Evolutionary conservation across 1,284 basidiomycete genomes (phyloP).

Genomic region (Ustilago vetiveriae): DNA sequence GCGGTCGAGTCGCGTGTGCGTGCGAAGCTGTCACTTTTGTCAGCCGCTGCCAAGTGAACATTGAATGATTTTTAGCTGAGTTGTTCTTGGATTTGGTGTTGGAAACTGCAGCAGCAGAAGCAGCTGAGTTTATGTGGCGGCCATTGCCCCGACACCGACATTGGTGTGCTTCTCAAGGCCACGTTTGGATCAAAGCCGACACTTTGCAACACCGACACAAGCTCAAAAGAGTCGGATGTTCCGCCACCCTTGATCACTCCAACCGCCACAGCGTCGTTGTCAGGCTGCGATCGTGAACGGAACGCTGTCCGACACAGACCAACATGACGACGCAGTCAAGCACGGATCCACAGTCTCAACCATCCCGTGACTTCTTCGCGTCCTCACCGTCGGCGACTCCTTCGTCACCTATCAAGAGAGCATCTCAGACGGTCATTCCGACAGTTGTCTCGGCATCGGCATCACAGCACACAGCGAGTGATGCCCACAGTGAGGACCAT

Average conservation of each 20-base stretch:
- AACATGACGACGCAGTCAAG: conserved; percentile 39
- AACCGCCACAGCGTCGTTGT: neutral
- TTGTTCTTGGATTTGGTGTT: conserved; percentile 4
- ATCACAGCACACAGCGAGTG: neutral
- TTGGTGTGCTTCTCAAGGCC: too few relatives aligned
- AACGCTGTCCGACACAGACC: neutral
- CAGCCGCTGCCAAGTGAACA: neutral
- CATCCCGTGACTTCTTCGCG: conserved; percentile 42
- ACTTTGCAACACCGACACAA: too few relatives aligned
- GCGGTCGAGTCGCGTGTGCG: conserved; percentile 9
- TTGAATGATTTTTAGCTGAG: neutral
- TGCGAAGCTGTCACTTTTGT: neutral
- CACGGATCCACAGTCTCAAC: conserved; percentile 26
- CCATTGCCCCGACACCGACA: too few relatives aligned
- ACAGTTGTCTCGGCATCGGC: neutral
- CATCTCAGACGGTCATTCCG: neutral
- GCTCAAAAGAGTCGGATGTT: neutral
- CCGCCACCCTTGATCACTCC: neutral
- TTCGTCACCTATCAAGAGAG: conserved; percentile 16
- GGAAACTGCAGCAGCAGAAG: too few relatives aligned
- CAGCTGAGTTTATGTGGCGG: conserved; percentile 13
- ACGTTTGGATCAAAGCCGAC: too few relatives aligned
- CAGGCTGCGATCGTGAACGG: neutral
- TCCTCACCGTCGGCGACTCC: conserved; percentile 44
- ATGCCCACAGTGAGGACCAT: neutral